These are phyloP conservation scores for Sphagnum contortum DNA, from an alignment of 225 moss, liverwort and hornwort genomes.

Conservation along the genomic window DNA sequence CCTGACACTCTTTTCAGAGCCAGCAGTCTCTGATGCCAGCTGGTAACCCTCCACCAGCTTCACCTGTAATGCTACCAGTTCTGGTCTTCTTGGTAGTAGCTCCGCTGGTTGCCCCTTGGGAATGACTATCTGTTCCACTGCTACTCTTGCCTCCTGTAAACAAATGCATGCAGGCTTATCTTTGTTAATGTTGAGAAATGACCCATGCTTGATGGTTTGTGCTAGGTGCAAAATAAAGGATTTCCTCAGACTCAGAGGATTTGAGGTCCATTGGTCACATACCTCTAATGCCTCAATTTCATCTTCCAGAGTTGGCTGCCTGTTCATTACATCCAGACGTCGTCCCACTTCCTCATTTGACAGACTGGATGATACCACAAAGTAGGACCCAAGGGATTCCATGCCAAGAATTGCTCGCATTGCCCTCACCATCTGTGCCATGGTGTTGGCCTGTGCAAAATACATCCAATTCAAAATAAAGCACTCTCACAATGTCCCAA, in stretches of 20 bases:
- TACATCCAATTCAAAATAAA: too few relatives aligned
- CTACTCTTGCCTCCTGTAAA: slow-evolving; percentile 80
- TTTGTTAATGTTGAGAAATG: slow-evolving; percentile 12
- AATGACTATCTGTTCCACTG: slow-evolving; percentile 92
- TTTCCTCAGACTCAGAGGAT: neutral
- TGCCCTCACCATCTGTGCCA: slow-evolving; percentile 98
- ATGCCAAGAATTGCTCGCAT: slow-evolving; percentile 90
- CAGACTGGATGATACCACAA: slow-evolving; percentile 20
- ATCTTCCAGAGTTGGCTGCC: slow-evolving; percentile 60
- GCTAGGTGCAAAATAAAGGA: too few relatives aligned
- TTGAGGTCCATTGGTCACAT: neutral
- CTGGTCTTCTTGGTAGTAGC: slow-evolving; percentile 65
- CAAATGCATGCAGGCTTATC: slow-evolving; percentile 10
- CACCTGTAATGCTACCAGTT: slow-evolving; percentile 67
- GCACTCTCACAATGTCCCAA: too few relatives aligned
- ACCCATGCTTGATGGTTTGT: slow-evolving; percentile 14
- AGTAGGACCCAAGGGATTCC: slow-evolving; percentile 53
- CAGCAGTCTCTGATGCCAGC: slow-evolving; percentile 55
- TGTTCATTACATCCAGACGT: slow-evolving; percentile 19
- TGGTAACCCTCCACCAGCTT: slow-evolving; percentile 91
- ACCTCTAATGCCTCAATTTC: slow-evolving; percentile 94
- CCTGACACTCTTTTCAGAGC: slow-evolving; percentile 39
- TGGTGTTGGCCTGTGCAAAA: slow-evolving; percentile 70
- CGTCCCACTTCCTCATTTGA: slow-evolving; percentile 31
- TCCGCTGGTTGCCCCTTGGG: slow-evolving; percentile 80